These are phyloP conservation scores for Durusdinium trenchii DNA, from an alignment of 73 alveolate species.

Conservation along the genomic window DNA sequence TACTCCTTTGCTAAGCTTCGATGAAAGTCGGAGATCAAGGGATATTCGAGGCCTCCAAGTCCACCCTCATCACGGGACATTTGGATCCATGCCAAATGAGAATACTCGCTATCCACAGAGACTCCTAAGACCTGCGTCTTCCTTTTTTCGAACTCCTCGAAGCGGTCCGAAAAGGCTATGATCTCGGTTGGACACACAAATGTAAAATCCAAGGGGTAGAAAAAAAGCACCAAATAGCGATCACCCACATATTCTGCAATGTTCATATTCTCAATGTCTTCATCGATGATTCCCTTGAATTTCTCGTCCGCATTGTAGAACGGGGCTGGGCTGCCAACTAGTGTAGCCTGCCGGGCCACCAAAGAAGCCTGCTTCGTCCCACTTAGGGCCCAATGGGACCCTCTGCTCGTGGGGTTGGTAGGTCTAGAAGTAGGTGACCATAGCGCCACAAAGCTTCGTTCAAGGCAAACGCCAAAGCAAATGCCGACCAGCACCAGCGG, in stretches of 20 bases:
- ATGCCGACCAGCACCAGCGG: conserved; percentile 10
- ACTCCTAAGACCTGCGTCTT: conserved; percentile 73
- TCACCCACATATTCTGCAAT: conserved; percentile 98
- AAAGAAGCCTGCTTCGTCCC: neutral
- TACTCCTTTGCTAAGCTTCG: conserved; percentile 1
- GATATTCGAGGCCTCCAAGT: conserved; percentile 96
- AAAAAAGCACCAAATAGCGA: conserved; percentile 99
- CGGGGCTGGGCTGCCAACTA: conserved; percentile 31
- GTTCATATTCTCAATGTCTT: conserved; percentile 97
- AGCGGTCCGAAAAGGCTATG: conserved; percentile 96
- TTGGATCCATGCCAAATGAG: conserved; percentile 98
- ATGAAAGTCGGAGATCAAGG: conserved; percentile 63
- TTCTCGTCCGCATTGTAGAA: conserved; percentile 96
- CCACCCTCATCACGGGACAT: conserved; percentile 98
- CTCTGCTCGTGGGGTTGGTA: neutral
- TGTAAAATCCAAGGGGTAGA: conserved; percentile 99
- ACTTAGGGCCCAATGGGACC: neutral
- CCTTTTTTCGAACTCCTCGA: conserved; percentile 56
- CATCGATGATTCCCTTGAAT: conserved; percentile 98
- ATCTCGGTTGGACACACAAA: conserved; percentile 99
- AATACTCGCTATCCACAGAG: conserved; percentile 95
- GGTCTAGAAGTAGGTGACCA: neutral
- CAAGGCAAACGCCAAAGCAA: neutral
- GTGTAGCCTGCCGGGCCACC: neutral
- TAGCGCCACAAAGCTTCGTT: conserved; percentile 41